Evolutionary conservation across 208 protist genomes (phyloP).

Genomic region (Trypanosoma vivax): DNA sequence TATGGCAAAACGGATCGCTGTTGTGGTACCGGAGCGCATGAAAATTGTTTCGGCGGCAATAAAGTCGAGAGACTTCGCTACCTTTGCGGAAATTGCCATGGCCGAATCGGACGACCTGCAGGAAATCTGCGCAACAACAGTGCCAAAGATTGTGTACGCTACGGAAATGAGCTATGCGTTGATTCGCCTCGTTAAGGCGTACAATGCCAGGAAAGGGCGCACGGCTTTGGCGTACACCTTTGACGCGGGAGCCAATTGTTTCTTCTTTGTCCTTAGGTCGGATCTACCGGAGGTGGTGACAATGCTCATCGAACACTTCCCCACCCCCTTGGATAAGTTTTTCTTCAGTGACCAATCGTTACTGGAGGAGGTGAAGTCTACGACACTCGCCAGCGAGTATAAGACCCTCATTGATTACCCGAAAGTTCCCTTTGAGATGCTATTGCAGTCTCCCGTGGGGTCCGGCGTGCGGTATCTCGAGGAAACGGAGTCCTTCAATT

Average conservation of each 20-base stretch:
- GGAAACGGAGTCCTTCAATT: slow-evolving; percentile 48
- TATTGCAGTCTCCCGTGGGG: slow-evolving; percentile 78
- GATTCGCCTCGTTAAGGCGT: slow-evolving; percentile 90
- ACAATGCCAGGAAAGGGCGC: slow-evolving; percentile 80
- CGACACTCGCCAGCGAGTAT: slow-evolving; percentile 22
- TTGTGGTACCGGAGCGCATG: slow-evolving; percentile 90
- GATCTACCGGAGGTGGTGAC: slow-evolving; percentile 83
- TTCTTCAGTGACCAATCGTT: slow-evolving; percentile 61
- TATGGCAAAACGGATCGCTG: slow-evolving; percentile 80
- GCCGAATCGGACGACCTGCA: slow-evolving; percentile 98
- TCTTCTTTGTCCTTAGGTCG: slow-evolving; percentile 92
- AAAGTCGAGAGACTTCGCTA: slow-evolving; percentile 87
- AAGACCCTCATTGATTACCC: slow-evolving; percentile 71
- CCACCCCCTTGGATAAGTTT: slow-evolving; percentile 58
- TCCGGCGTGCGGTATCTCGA: slow-evolving; percentile 49
- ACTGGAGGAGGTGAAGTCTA: slow-evolving; percentile 35
- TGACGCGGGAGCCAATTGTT: slow-evolving; percentile 99
- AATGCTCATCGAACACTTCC: slow-evolving; percentile 88
- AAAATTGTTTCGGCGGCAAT: slow-evolving; percentile 90
- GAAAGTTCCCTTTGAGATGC: slow-evolving; percentile 76
- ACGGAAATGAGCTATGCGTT: slow-evolving; percentile 96
- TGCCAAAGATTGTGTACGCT: slow-evolving; percentile 97
- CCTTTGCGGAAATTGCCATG: slow-evolving; percentile 92
- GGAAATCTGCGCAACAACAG: slow-evolving; percentile 95
- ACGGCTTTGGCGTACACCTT: slow-evolving; percentile 97